phyloP scores from a whole-genome alignment of 345 rosid species.

The Populus davidiana region DNA sequence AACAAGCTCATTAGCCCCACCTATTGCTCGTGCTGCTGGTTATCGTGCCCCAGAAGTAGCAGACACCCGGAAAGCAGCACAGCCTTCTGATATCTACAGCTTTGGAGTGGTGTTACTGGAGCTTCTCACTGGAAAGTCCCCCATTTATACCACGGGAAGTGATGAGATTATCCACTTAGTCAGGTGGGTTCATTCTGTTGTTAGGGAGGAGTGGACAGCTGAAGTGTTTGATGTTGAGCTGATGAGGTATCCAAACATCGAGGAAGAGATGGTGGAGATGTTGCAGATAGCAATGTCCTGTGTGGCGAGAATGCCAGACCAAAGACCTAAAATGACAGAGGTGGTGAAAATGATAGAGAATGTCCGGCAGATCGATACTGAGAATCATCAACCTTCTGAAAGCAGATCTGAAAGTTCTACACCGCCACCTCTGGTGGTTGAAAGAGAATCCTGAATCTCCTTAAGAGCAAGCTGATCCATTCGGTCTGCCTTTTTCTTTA shows the following conservation, averaged over 20 bases:
- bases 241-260: slow-evolving; percentile 80
- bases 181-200: slow-evolving; percentile 97
- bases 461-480: slow-evolving; percentile 4
- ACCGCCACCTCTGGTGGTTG: slow-evolving; percentile 28
- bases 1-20: slow-evolving; percentile 71
- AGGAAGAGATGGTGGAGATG: slow-evolving; percentile 99
- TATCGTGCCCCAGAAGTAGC: slow-evolving; percentile 92
- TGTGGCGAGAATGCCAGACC: slow-evolving; percentile 74
- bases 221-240: slow-evolving; percentile 95
- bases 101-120: slow-evolving; percentile 93
- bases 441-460: slow-evolving; percentile 22
- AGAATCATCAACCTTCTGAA: slow-evolving; percentile 44
- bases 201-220: slow-evolving; percentile 97
- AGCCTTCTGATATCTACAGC: slow-evolving; percentile 86
- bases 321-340: slow-evolving; percentile 78
- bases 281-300: slow-evolving; percentile 94
- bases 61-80: slow-evolving; percentile 88
- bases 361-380: slow-evolving; percentile 44
- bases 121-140: slow-evolving; percentile 89
- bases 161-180: slow-evolving; percentile 92
- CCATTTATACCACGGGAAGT: slow-evolving; percentile 72
- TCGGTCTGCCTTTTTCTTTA: neutral
- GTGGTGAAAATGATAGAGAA: slow-evolving; percentile 72
- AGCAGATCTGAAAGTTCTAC: slow-evolving; percentile 56
- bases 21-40: slow-evolving; percentile 86